A percentile compares a stretch with the other conserved stretches of the same genome.
Evolutionary conservation across 805 yeast genomes (phyloP).

Genomic region (Torulaspora microellipsoides): DNA sequence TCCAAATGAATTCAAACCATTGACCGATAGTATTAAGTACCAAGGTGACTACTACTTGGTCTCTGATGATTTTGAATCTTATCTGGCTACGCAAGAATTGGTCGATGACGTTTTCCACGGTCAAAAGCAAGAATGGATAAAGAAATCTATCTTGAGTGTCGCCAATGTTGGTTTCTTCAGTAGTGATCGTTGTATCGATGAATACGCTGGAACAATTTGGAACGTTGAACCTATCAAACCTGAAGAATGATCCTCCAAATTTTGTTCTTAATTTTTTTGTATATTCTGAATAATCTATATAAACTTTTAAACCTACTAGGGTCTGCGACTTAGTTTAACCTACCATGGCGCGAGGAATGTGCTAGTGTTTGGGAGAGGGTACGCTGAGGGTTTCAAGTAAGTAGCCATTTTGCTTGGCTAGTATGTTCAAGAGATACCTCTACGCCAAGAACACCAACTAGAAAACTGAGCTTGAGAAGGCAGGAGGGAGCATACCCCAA

Average conservation of each 20-base stretch:
- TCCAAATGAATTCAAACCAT: constrained; percentile 53
- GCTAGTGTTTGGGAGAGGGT: no score
- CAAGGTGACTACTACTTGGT: constrained; percentile 88
- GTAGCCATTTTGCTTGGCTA: no score
- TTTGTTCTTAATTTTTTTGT: background rate
- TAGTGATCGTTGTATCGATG: constrained; percentile 86
- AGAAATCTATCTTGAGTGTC: constrained; percentile 70
- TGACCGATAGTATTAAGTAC: constrained; percentile 61
- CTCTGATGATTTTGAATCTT: constrained; percentile 83
- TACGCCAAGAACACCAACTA: no score
- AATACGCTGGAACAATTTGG: constrained; percentile 91
- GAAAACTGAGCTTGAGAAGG: no score
- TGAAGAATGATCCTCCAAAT: constrained; percentile 7
- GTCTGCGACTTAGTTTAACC: no score
- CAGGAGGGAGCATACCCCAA: no score
- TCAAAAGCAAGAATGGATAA: constrained; percentile 68
- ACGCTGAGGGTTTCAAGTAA: no score
- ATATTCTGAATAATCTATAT: no score
- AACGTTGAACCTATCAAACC: constrained; percentile 66
- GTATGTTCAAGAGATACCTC: no score
- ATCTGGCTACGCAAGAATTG: constrained; percentile 71
- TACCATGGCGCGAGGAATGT: no score
- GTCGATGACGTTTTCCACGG: constrained; percentile 65
- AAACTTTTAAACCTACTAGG: no score
- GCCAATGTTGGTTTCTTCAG: constrained; percentile 93